Conservation (phyloP, 2,329 filamentous ascomycete species). For the Bretziella fagacearum region DNA sequence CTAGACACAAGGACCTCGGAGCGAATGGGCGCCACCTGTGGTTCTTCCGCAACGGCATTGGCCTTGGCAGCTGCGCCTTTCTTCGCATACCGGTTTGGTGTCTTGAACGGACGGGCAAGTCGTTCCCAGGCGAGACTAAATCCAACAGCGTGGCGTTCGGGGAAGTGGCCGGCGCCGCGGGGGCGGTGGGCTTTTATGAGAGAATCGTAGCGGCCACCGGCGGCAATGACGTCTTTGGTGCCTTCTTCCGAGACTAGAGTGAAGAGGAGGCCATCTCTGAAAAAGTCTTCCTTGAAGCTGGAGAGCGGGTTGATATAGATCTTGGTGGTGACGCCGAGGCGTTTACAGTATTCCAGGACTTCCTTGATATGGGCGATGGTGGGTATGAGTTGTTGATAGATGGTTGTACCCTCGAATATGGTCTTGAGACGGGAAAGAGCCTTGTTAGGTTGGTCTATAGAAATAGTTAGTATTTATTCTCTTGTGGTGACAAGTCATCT, state of each 20-base stretch:
- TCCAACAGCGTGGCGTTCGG: constrained; percentile 69
- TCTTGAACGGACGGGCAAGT: constrained; percentile 48
- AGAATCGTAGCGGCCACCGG: constrained; percentile 82
- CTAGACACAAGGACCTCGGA: constrained; percentile 51
- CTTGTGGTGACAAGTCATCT: neutral
- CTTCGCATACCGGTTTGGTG: constrained; percentile 43
- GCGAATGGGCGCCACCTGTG: neutral
- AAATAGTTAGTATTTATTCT: constrained; percentile 18
- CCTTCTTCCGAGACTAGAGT: constrained; percentile 80
- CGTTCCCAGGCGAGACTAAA: constrained; percentile 84
- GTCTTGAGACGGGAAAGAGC: constrained; percentile 41
- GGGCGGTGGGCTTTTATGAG: constrained; percentile 72
- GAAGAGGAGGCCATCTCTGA: constrained; percentile 69
- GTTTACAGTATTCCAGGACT: constrained; percentile 59
- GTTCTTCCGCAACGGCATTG: neutral
- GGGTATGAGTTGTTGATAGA: constrained; percentile 56
- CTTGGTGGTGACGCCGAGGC: constrained; percentile 58
- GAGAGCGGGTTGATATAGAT: constrained; percentile 72
- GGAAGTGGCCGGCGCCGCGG: constrained; percentile 42
- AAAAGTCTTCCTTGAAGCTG: constrained; percentile 85
- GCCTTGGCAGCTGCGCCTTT: constrained; percentile 45
- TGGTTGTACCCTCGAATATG: constrained; percentile 45
- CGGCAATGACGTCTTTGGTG: constrained; percentile 71
- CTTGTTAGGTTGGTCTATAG: constrained; percentile 35
- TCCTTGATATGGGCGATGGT: constrained; percentile 67